Evolutionary conservation across 2,329 filamentous ascomycete genomes (phyloP).

Genomic region (Blumeria hordei): DNA sequence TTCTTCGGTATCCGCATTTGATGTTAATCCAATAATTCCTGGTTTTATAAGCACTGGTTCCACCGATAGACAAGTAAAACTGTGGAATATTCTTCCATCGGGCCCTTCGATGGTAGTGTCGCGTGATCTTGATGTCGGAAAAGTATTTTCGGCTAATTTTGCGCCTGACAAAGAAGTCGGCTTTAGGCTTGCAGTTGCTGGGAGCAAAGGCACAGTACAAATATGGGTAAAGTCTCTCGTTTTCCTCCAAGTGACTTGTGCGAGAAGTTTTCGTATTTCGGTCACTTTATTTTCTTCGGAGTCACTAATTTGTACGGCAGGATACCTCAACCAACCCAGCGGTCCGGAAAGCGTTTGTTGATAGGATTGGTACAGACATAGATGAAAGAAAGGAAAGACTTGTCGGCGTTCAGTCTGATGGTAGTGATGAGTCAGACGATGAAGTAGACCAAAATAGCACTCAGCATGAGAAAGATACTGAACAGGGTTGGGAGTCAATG

Average conservation of each 20-base stretch:
- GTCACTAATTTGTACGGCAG: constrained; percentile 3
- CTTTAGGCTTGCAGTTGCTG: constrained; percentile 79
- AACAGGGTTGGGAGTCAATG: constrained; percentile 24
- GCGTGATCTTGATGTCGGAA: constrained; percentile 78
- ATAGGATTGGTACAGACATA: constrained; percentile 34
- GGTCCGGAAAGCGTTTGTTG: constrained; percentile 65
- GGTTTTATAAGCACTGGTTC: constrained; percentile 87
- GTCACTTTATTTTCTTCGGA: neutral
- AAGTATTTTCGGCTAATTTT: constrained; percentile 78
- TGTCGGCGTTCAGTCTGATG: constrained; percentile 45
- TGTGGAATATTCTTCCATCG: constrained; percentile 70
- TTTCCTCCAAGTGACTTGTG: neutral
- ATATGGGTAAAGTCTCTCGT: constrained; percentile 52
- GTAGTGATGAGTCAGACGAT: constrained; percentile 36
- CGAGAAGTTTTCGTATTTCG: neutral
- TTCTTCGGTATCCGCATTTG: constrained; percentile 73
- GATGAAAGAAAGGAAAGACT: constrained; percentile 50
- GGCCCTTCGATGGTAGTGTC: constrained; percentile 80
- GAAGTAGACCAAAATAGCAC: constrained; percentile 26
- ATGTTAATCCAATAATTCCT: constrained; percentile 71
- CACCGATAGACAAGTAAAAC: constrained; percentile 82
- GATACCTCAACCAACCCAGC: constrained; percentile 54
- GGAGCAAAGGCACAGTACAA: constrained; percentile 77
- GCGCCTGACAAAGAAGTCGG: constrained; percentile 76
- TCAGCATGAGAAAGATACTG: constrained; percentile 22